A percentile compares a stretch with the other conserved stretches of the same genome.
Evolutionary conservation across 2,329 filamentous ascomycete genomes (phyloP).

Genomic region (Verticillium zaregamsianum): DNA sequence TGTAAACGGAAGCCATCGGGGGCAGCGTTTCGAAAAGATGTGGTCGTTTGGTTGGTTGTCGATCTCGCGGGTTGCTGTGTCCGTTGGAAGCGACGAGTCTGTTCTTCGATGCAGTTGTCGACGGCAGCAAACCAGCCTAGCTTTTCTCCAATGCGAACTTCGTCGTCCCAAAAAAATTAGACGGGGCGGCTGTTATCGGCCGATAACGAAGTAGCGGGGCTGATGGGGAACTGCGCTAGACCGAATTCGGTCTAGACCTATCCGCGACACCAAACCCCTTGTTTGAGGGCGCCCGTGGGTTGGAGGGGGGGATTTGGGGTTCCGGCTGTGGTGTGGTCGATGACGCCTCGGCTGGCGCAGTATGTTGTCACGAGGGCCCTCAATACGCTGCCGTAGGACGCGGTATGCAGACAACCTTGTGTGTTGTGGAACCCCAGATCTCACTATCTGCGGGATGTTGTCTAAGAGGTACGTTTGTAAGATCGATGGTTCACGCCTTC

Average conservation of each 20-base stretch:
- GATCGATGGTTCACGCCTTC: not conserved
- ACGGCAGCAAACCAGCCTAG: not conserved
- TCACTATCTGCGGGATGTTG: not conserved
- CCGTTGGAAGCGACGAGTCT: not conserved
- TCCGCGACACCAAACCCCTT: not conserved
- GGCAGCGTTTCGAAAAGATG: constrained; percentile 19
- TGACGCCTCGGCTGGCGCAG: not conserved
- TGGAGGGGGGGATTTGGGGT: not conserved
- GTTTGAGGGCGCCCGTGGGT: not conserved
- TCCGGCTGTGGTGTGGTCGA: not conserved
- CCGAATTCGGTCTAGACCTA: not conserved
- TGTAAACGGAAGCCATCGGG: constrained; percentile 69
- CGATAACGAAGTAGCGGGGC: constrained; percentile 28
- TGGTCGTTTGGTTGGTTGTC: not conserved
- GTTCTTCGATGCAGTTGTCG: not conserved
- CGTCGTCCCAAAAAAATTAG: constrained; percentile 11
- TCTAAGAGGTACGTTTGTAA: not conserved
- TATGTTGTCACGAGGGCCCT: not conserved
- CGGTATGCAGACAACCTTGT: not conserved
- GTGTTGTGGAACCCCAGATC: not conserved
- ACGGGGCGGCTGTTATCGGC: constrained; percentile 21
- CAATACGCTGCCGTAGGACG: not conserved
- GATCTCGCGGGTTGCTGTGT: constrained; percentile 7
- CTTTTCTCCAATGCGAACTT: not conserved
- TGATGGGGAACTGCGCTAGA: not conserved